phyloP scores from a whole-genome alignment of 1,284 basidiomycete genomes.

The Phlebopus sp. region DNA sequence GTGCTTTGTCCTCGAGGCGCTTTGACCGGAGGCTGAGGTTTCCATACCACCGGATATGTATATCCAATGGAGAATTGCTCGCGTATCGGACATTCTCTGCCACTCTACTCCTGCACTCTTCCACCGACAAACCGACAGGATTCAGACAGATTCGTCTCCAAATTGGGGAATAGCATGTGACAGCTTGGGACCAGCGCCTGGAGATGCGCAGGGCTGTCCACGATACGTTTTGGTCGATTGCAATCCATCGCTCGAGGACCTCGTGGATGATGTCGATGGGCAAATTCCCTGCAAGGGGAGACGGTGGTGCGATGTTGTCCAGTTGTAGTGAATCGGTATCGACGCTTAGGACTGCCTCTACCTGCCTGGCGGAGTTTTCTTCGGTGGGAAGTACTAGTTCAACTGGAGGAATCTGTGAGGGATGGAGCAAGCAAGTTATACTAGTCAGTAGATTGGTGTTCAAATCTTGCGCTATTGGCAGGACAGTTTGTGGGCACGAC shows the following conservation, averaged over 20 bases:
- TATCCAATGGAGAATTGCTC: neutral
- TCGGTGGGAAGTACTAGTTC: too few relatives aligned
- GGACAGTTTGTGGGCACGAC: too few relatives aligned
- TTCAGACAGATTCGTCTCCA: neutral
- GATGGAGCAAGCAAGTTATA: too few relatives aligned
- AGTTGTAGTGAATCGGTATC: neutral
- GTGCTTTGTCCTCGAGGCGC: neutral
- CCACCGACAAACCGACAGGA: neutral
- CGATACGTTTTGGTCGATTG: neutral
- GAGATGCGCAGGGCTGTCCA: neutral
- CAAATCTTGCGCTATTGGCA: too few relatives aligned
- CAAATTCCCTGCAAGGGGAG: neutral
- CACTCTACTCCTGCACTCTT: neutral
- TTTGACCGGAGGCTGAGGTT: neutral
- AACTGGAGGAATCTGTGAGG: too few relatives aligned
- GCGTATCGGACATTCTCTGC: neutral
- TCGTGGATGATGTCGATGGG: conserved; percentile 1
- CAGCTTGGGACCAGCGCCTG: neutral
- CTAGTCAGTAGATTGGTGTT: too few relatives aligned
- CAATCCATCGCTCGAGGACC: neutral
- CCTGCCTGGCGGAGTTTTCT: neutral
- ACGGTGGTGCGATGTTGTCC: neutral
- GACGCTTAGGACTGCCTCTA: neutral
- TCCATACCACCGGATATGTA: neutral
- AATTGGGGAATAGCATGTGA: neutral